Base-by-base conservation (phyloP, 306 rosid species). In the Prunus davidiana region DNA sequence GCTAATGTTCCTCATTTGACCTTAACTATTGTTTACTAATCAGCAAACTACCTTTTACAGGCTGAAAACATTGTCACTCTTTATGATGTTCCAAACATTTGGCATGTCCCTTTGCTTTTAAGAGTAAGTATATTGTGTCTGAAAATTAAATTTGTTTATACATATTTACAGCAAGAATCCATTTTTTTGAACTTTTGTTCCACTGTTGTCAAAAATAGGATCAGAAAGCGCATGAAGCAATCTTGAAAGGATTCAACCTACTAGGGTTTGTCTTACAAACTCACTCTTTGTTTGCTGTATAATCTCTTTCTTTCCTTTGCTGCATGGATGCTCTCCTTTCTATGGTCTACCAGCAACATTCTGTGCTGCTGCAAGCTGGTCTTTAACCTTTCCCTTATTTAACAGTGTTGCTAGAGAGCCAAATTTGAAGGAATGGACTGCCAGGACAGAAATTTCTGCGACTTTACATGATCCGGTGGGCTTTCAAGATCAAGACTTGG, bases 211-310 rank as follows among this genome's bases (percentile, higher is more conserved):
- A 75, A 60, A 69, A 78, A 88, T 79, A 92, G 97, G 89, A 90
- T 65, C 97, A 92, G 88, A 90, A 85, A 86, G 96, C 93, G 24
- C 97, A 92, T 77, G 91, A 87, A 77, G 96, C 97, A 24, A 88
- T 92, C 88, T 85, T 90, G 97, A 90, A 87, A 83, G 89, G 78
- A 73, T 81, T 92, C 75, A 87, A 92, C 88, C 88, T 92, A 80
- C 80, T 52, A 68, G 79, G 92, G 97, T 92, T 79, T 75, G 90
- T 87, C 61, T 74, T n/a, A 13, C 74, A 61, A 72, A 80, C 86
- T 81, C 72, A 62, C 72, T 79, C 71, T 80, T 82, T 50, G 47
- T 71, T 74, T 52, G 27, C 46, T 69, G 32, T 58, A 54, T 71
- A 73, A 54, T 49, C 12, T 77, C 27, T 65, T 71, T 60, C 55